These are phyloP conservation scores for Jasminum sambac DNA, from an alignment of 257 asterid species.

Conservation along the genomic window DNA sequence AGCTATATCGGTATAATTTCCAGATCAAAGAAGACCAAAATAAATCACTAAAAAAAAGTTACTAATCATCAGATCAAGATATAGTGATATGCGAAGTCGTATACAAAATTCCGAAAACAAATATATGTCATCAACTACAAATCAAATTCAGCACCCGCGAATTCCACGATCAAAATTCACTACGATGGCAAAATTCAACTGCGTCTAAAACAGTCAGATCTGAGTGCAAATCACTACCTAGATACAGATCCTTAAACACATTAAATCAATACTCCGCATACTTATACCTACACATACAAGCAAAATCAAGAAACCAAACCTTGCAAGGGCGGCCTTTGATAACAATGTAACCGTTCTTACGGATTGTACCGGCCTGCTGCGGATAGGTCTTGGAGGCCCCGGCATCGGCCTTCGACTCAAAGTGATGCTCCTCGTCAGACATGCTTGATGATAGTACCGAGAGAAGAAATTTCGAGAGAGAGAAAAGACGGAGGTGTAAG, in stretches of 20 bases:
- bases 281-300: not conserved
- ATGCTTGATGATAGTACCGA: constrained; percentile 31
- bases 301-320: constrained; percentile 28
- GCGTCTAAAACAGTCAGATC: constrained; percentile 11
- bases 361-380: constrained; percentile 72
- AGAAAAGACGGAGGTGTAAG: not conserved
- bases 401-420: constrained; percentile 71
- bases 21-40: not conserved
- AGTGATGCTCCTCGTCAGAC: constrained; percentile 76
- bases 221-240: constrained; percentile 10
- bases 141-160: not conserved
- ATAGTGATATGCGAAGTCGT: not conserved
- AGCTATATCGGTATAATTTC: not conserved
- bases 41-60: not conserved
- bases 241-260: not conserved
- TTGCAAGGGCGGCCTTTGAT: constrained; percentile 66
- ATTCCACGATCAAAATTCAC: not conserved
- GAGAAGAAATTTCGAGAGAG: constrained; percentile 1
- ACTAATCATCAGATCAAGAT: not conserved
- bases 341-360: constrained; percentile 60
- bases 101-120: not conserved
- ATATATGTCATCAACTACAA: not conserved
- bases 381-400: constrained; percentile 69
- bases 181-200: constrained; percentile 1
- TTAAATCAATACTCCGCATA: not conserved